These are phyloP conservation scores for Colletotrichum navitas DNA, from an alignment of 2,329 filamentous ascomycete species.

Conservation along the genomic window DNA sequence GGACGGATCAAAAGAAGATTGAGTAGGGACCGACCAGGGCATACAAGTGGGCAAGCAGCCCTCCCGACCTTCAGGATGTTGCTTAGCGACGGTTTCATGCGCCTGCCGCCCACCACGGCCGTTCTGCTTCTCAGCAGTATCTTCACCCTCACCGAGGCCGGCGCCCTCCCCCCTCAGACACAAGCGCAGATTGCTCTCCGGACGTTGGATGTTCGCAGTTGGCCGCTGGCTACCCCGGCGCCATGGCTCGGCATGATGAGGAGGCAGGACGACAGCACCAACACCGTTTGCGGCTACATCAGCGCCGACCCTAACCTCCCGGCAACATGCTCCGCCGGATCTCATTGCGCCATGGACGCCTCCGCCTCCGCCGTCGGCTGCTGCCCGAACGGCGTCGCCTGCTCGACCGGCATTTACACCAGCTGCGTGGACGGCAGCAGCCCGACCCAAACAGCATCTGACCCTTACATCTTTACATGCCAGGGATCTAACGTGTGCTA, in stretches of 20 bases:
- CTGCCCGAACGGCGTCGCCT: slow-evolving; percentile 65
- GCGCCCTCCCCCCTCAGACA: slow-evolving; percentile 58
- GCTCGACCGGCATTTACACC: slow-evolving; percentile 69
- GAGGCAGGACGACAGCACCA: slow-evolving; percentile 54
- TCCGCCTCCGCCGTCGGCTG: slow-evolving; percentile 65
- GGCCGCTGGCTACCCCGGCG: slow-evolving; percentile 58
- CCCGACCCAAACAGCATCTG: slow-evolving; percentile 61
- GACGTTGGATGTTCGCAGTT: slow-evolving; percentile 54
- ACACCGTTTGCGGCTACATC: slow-evolving; percentile 71
- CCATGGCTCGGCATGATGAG: slow-evolving; percentile 54
- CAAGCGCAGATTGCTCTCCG: slow-evolving; percentile 48
- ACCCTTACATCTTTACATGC: slow-evolving; percentile 71
- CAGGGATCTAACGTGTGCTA: slow-evolving; percentile 65
- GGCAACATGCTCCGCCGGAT: slow-evolving; percentile 69
- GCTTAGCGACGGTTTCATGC: slow-evolving; percentile 50
- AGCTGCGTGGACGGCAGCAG: slow-evolving; percentile 67
- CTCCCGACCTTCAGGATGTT: slow-evolving; percentile 44
- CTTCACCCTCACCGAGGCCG: slow-evolving; percentile 50
- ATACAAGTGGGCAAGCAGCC: slow-evolving; percentile 13
- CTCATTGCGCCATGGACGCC: slow-evolving; percentile 68
- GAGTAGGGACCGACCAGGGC: neutral
- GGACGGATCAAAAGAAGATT: neutral
- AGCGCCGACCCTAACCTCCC: slow-evolving; percentile 64
- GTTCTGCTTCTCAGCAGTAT: slow-evolving; percentile 53
- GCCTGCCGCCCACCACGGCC: slow-evolving; percentile 52